Base-by-base conservation (phyloP, 1,284 basidiomycete species). In the Tilletia setariae region DNA sequence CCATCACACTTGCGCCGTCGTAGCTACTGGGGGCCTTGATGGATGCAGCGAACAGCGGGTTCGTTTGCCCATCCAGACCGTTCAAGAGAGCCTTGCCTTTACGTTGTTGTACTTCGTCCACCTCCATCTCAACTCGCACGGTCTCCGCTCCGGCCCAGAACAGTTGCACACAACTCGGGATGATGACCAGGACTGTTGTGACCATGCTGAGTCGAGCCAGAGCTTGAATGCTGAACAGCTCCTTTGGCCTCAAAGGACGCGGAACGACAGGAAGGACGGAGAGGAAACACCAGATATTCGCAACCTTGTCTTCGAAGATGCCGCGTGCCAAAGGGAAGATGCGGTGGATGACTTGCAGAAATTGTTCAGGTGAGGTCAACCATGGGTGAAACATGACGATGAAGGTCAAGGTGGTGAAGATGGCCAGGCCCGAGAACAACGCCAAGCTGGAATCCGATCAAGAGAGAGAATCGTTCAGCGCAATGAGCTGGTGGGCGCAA, bases 241-340 rank as follows among this genome's bases (percentile, higher is more conserved):
- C 74, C 35, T 69, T 74, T 25, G 76, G 69, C 71, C 80, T 79
- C 65, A 68, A 75, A 8, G 71, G 56, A 42, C 64, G 63, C 7
- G 78, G 79, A 21, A 80, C 25, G 25, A 65, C 32, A 0, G 80
- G 80, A 4, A 81, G 68, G 8, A 80, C 78, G 1, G 68, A 70
- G 43, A 77, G 44, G 47, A 76, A 73, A 70, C 80, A 96, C 84
- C 94, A 97, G 78, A 95, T 91, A 81, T 96, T 97, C 59, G 93
- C 91, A 25, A 97, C 94, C 81, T 96, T 96, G 85, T 96, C 94
- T 82, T 97, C 94, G 77, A 96, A 96, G 4, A 97, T 86, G 8
- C 94, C 93, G 51, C 92, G 89, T 3, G 88, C 86, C 79, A 97
- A 91, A 0, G 94, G 94, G 81, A 97, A 96, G 73, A 96, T 92